phyloP scores from a whole-genome alignment of 495 filamentous ascomycete genomes.

The Cladorrhinum samala region DNA sequence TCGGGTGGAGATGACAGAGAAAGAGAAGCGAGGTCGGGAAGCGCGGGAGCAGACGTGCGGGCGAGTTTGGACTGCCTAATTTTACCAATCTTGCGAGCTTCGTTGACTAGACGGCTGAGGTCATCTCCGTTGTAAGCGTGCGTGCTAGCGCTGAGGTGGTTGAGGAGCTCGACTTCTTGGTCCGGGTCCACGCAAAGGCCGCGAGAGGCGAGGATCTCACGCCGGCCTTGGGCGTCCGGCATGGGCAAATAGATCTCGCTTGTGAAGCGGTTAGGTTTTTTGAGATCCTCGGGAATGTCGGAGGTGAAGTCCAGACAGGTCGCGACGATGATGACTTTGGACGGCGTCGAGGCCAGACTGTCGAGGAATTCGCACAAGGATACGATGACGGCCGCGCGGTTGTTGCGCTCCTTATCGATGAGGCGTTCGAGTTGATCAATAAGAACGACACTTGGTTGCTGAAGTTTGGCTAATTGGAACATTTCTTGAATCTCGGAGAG shows the following conservation, averaged over 20 bases:
- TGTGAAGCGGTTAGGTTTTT: conserved; percentile 58
- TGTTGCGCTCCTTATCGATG: conserved; percentile 56
- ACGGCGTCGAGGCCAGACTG: conserved; percentile 32
- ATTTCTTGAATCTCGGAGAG: conserved; percentile 55
- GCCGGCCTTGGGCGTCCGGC: conserved; percentile 64
- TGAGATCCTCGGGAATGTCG: conserved; percentile 67
- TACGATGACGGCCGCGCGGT: conserved; percentile 42
- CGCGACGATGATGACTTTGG: conserved; percentile 58
- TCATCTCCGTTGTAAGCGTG: conserved; percentile 51
- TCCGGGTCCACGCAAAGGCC: conserved; percentile 31
- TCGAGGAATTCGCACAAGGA: conserved; percentile 50
- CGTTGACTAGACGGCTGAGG: conserved; percentile 37
- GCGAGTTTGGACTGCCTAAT: conserved; percentile 1
- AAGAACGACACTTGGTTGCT: conserved; percentile 74
- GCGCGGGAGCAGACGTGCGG: background rate
- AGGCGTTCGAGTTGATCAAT: conserved; percentile 77
- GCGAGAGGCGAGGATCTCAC: conserved; percentile 62
- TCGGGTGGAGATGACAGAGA: no score
- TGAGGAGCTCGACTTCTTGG: conserved; percentile 32
- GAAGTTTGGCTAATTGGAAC: conserved; percentile 64
- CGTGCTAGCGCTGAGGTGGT: conserved; percentile 43
- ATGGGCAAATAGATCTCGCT: conserved; percentile 74
- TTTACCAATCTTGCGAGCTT: conserved; percentile 29
- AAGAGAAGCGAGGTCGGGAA: no score
- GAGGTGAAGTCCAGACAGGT: conserved; percentile 66